phyloP scores from a whole-genome alignment of 2,329 filamentous ascomycete species.

The Trichoderma endophyticum region DNA sequence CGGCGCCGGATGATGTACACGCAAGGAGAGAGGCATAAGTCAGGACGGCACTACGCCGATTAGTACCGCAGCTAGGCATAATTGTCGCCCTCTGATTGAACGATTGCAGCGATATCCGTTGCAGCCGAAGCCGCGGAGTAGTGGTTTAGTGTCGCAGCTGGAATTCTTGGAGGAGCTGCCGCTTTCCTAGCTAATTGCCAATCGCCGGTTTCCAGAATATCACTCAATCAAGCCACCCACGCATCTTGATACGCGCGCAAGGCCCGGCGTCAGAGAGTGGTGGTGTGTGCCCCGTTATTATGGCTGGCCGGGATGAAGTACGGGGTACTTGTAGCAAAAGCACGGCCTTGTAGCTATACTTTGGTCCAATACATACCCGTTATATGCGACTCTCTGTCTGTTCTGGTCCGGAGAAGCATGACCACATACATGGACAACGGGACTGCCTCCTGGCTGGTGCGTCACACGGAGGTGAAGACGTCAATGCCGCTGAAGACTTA shows the following conservation, averaged over 20 bases:
- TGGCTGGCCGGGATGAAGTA: not conserved
- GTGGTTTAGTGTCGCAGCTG: not conserved
- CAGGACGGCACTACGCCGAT: not conserved
- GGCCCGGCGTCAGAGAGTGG: not conserved
- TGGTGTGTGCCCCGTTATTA: constrained; percentile 1
- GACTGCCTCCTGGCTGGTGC: constrained; percentile 10
- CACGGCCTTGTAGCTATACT: not conserved
- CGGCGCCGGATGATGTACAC: not conserved
- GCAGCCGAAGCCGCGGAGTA: constrained; percentile 10
- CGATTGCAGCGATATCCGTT: constrained; percentile 12
- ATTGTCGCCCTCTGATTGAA: constrained; percentile 3
- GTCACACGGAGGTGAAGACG: not conserved
- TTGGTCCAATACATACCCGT: not conserved
- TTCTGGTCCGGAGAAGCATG: not conserved
- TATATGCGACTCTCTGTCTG: not conserved
- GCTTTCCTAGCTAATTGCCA: not conserved
- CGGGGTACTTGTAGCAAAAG: constrained; percentile 1
- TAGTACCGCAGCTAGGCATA: not conserved
- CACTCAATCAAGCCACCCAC: constrained; percentile 15
- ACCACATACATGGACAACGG: not conserved
- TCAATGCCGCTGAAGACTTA: constrained; percentile 1
- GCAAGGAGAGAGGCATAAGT: not conserved
- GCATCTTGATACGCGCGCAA: constrained; percentile 6
- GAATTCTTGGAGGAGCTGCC: constrained; percentile 4
- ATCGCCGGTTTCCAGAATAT: constrained; percentile 15